Evolutionary conservation across 2,329 filamentous ascomycete genomes (phyloP).

Genomic region (Aspergillus sp.): DNA sequence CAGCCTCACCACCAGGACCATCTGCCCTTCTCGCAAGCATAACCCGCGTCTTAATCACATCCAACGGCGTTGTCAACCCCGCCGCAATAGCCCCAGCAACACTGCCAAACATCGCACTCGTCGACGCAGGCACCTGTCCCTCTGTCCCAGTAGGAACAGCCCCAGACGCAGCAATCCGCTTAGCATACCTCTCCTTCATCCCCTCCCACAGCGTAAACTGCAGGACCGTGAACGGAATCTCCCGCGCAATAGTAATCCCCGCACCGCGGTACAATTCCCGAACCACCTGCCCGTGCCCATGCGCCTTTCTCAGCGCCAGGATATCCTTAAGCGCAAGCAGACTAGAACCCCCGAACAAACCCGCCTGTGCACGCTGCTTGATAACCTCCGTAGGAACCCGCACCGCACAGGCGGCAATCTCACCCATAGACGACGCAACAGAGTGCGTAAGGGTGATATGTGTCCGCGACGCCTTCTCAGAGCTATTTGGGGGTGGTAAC

Average conservation of each 20-base stretch:
- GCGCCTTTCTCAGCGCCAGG: conserved; percentile 43
- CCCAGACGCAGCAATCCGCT: conserved; percentile 28
- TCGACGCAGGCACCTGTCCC: conserved; percentile 57
- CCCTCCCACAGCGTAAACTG: conserved; percentile 97
- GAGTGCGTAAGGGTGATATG: conserved; percentile 59
- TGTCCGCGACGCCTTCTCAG: conserved; percentile 22
- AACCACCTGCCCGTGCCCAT: conserved; percentile 54
- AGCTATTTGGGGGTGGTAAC: conserved; percentile 16
- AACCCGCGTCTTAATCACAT: conserved; percentile 93
- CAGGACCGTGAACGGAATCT: conserved; percentile 94
- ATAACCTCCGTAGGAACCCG: conserved; percentile 93
- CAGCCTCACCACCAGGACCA: conserved; percentile 42
- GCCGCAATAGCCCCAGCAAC: conserved; percentile 79
- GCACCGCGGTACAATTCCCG: conserved; percentile 86
- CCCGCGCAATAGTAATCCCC: conserved; percentile 84
- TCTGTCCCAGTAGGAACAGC: conserved; percentile 15
- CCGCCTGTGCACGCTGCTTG: conserved; percentile 92
- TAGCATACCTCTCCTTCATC: conserved; percentile 58
- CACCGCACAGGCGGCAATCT: conserved; percentile 86
- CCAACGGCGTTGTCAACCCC: conserved; percentile 81
- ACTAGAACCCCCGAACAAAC: conserved; percentile 66
- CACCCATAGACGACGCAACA: conserved; percentile 75
- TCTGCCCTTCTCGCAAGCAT: conserved; percentile 73
- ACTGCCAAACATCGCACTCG: conserved; percentile 81
- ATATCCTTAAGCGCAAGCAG: conserved; percentile 64